These are phyloP conservation scores for Cladophialophora immunda DNA, from an alignment of 2,329 filamentous ascomycete species.

Conservation along the genomic window DNA sequence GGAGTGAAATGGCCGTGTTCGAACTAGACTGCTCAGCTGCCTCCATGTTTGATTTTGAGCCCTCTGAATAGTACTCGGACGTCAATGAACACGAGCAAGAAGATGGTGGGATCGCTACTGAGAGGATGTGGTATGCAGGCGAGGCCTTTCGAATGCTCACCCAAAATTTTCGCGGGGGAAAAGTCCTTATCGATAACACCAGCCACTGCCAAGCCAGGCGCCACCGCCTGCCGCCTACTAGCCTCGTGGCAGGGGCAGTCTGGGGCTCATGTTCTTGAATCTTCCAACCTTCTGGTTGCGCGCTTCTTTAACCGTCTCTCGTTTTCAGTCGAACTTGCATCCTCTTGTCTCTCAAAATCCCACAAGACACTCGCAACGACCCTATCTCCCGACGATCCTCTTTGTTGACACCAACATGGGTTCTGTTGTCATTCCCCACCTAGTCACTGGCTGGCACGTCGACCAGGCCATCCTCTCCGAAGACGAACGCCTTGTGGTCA, in stretches of 20 bases:
- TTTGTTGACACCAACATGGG: conserved; percentile 31
- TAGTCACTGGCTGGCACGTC: conserved; percentile 94
- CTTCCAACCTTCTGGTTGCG: conserved; percentile 7
- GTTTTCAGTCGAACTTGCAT: neutral
- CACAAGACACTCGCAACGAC: neutral
- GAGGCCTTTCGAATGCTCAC: neutral
- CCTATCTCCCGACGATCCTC: neutral
- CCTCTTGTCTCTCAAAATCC: neutral
- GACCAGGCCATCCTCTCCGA: conserved; percentile 93
- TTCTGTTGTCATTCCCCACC: conserved; percentile 72
- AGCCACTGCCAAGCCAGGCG: conserved; percentile 12
- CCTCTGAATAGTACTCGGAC: neutral
- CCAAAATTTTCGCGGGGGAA: conserved; percentile 17
- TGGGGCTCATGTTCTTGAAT: conserved; percentile 15
- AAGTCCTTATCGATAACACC: conserved; percentile 19
- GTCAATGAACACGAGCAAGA: neutral
- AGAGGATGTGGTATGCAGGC: neutral
- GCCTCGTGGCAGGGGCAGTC: neutral
- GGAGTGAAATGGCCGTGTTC: conserved; percentile 51
- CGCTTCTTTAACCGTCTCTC: conserved; percentile 6
- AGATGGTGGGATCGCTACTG: neutral
- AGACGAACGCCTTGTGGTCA: conserved; percentile 91
- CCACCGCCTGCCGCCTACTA: neutral
- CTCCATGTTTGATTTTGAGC: conserved; percentile 15
- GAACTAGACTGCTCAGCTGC: conserved; percentile 44